Base-by-base conservation (phyloP, 257 asterid genomes). In the Solanum boliviense region DNA sequence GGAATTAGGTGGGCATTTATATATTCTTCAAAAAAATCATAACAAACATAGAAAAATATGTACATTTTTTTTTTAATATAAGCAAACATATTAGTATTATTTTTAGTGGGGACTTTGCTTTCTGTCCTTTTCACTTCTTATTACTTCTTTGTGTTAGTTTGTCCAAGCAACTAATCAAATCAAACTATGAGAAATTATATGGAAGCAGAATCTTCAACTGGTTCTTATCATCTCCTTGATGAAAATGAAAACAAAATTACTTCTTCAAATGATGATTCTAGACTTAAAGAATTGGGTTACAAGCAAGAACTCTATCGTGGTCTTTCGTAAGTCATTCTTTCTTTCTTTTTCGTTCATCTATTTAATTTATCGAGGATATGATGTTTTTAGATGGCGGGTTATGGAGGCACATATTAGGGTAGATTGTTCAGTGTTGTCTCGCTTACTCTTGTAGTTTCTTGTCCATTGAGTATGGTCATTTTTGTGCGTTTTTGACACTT, bases 231-330 rank as follows among this genome's bases (percentile, higher is more conserved):
- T 65, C 88, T 20, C 2, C 89, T 90, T 9, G 88, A 3, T 29
- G 83, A 82, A 25, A 29, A 13, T 82, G 79, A 86, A 71, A 71
- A 71, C 6, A 31, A 71, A 7, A 31, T 7, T 31, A 32, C 1
- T 31, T 6, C 38, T 29, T 36, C 56, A 23, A 38, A 7, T 86
- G 91, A 88, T 83, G 86, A 90, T 39, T 86, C 88, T 9, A 89
- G 94, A 58, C 93, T 94, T 83, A 92, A 89, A 79, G 91, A 91
- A 89, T 92, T 93, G 60, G 96, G 96, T 7, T 94, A 93, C 91
- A 94, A 92, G 86, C 95, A 91, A 84, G 96, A 94, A 88, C 95
- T 94, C 89, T 87, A 88, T 87, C 95, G 96, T 62, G 88, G 88
- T 74, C 95, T 94, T 84, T 91, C 96, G 96, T 94, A 88, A 86